Evolutionary conservation across 106 monocot species (phyloP).

Genomic region (Dendrobium chrysotoxum): DNA sequence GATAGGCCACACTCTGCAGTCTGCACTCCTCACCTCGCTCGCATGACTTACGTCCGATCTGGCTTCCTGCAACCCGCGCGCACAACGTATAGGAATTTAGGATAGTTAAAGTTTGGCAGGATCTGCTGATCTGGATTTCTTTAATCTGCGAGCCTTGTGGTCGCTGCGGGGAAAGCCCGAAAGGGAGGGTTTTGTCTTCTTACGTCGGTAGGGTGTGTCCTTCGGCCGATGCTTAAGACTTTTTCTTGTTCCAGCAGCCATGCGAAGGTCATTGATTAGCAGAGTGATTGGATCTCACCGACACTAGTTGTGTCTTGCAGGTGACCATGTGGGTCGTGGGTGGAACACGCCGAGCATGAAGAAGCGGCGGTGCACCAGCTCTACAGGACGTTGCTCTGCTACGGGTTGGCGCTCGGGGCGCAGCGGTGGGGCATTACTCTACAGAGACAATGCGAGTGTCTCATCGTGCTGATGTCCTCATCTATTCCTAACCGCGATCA

Average conservation of each 20-base stretch:
- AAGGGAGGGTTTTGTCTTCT: neutral
- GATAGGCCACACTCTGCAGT: too few relatives aligned
- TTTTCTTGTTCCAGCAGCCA: neutral
- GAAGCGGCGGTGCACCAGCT: conserved; percentile 42
- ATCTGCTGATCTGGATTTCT: neutral
- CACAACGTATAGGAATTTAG: too few relatives aligned
- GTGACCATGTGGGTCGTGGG: conserved; percentile 79
- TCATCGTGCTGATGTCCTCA: conserved; percentile 53
- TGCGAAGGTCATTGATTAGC: too few relatives aligned
- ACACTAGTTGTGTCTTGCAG: conserved; percentile 9
- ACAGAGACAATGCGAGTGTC: conserved; percentile 58
- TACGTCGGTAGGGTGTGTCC: neutral
- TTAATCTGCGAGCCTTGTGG: conserved; percentile 4
- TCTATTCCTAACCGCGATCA: conserved; percentile 24
- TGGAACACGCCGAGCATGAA: conserved; percentile 60
- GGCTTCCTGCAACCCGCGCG: too few relatives aligned
- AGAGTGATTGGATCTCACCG: too few relatives aligned
- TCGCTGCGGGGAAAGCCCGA: neutral
- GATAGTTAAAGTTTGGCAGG: conserved; percentile 3
- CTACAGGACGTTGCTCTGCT: conserved; percentile 42
- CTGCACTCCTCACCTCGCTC: too few relatives aligned
- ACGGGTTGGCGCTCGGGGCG: conserved; percentile 47
- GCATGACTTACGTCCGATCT: too few relatives aligned
- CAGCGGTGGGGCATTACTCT: conserved; percentile 42
- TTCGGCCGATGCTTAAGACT: neutral